Evolutionary conservation across 441 rosid genomes (phyloP).

Genomic region (Euphorbia schlechtendalii): DNA sequence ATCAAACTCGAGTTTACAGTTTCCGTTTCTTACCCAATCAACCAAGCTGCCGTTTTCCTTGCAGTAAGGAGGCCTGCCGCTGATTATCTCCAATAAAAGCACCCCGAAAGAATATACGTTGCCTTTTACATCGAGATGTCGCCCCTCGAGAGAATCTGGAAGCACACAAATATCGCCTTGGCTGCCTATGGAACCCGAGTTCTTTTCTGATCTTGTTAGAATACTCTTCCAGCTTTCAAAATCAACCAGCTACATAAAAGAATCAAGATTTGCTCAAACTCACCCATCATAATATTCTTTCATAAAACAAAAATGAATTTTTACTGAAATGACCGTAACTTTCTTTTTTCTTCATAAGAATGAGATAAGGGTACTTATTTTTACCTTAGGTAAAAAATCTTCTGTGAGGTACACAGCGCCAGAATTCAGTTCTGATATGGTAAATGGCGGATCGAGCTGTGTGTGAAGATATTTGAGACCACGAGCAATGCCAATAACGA

Average conservation of each 20-base stretch:
- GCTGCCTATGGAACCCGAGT: slow-evolving; percentile 61
- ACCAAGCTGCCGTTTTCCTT: slow-evolving; percentile 80
- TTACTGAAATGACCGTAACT: background rate
- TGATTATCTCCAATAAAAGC: slow-evolving; percentile 75
- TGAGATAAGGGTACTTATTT: background rate
- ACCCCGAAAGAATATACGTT: slow-evolving; percentile 79
- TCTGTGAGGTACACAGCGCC: slow-evolving; percentile 91
- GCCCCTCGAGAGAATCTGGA: slow-evolving; percentile 61
- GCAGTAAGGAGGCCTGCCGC: slow-evolving; percentile 90
- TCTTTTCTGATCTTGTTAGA: slow-evolving; percentile 85
- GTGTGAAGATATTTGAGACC: slow-evolving; percentile 90
- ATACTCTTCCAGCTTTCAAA: slow-evolving; percentile 96
- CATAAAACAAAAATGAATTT: too few relatives aligned
- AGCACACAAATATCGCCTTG: slow-evolving; percentile 78
- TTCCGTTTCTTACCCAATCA: slow-evolving; percentile 61
- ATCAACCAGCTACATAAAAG: slow-evolving; percentile 69
- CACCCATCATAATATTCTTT: background rate
- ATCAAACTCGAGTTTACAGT: background rate
- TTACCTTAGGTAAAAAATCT: slow-evolving; percentile 92
- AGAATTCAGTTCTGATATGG: slow-evolving; percentile 85
- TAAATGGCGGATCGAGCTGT: slow-evolving; percentile 84
- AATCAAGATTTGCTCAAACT: background rate
- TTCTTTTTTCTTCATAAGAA: background rate
- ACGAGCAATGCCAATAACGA: slow-evolving; percentile 71
- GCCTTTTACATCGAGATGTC: slow-evolving; percentile 75